A percentile compares a stretch with the other conserved stretches of the same genome.
These are phyloP conservation scores for Entomortierella parvispora DNA, from an alignment of 192 early-diverging fungal species.

Conservation along the genomic window DNA sequence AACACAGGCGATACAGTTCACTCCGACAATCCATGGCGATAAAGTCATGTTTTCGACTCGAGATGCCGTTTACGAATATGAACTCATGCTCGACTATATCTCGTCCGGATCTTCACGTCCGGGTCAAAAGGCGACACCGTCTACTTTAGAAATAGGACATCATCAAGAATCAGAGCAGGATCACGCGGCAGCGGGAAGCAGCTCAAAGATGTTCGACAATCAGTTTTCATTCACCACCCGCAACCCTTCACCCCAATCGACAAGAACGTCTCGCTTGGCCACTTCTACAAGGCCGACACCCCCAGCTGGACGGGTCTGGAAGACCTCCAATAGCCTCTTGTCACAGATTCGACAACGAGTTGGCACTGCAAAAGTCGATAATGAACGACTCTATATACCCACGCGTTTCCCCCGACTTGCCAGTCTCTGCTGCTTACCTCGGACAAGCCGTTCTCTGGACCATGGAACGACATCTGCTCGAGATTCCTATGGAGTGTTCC, in stretches of 20 bases:
- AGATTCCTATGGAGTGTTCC: constrained; percentile 42
- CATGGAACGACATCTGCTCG: constrained; percentile 49
- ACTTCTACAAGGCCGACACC: background rate
- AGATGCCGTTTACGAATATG: constrained; percentile 47
- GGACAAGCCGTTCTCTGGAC: constrained; percentile 20
- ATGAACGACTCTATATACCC: constrained; percentile 34
- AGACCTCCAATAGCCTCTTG: constrained; percentile 42
- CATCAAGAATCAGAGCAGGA: too few species aligned
- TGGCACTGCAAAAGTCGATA: constrained; percentile 17
- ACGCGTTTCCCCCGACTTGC: constrained; percentile 40
- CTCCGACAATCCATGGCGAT: constrained; percentile 34
- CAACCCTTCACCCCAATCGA: too few species aligned
- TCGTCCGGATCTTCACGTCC: background rate
- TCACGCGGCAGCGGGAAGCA: background rate
- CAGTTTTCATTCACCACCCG: too few species aligned
- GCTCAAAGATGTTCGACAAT: too few species aligned
- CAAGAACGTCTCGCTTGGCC: background rate
- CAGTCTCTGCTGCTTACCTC: constrained; percentile 40
- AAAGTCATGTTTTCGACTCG: constrained; percentile 50
- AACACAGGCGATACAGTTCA: constrained; percentile 46
- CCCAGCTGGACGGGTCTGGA: constrained; percentile 30
- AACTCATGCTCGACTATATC: constrained; percentile 28
- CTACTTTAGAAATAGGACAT: too few species aligned
- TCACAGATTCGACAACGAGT: constrained; percentile 49
- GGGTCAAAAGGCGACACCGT: too few species aligned